phyloP scores from a whole-genome alignment of 2,329 filamentous ascomycete species.

The Clarireedia hainanense region DNA sequence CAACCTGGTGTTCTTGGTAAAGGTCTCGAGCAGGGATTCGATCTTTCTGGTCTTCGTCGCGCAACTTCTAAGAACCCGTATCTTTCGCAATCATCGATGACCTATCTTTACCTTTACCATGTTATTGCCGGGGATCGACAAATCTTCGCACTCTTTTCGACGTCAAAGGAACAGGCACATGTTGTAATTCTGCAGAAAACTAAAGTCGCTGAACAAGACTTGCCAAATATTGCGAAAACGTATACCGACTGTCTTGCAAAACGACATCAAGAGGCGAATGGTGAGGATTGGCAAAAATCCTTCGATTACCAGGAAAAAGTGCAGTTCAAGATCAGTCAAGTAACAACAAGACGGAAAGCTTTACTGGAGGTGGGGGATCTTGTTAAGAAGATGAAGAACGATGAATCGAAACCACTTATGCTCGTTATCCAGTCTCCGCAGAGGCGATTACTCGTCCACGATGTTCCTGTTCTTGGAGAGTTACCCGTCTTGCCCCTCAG shows the following conservation, averaged over 20 bases:
- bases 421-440: slow-evolving; percentile 89
- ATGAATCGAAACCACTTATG: slow-evolving; percentile 72
- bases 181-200: slow-evolving; percentile 81
- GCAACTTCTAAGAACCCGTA: slow-evolving; percentile 64
- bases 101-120: slow-evolving; percentile 89
- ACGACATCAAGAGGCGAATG: slow-evolving; percentile 56
- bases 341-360: slow-evolving; percentile 83
- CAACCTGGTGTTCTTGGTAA: slow-evolving; percentile 87
- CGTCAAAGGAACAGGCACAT: slow-evolving; percentile 68
- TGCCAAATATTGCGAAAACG: slow-evolving; percentile 85
- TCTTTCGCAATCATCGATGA: slow-evolving; percentile 64
- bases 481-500: slow-evolving; percentile 77
- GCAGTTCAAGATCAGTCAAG: slow-evolving; percentile 77
- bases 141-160: slow-evolving; percentile 90
- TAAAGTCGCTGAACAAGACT: slow-evolving; percentile 67
- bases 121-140: slow-evolving; percentile 85
- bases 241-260: slow-evolving; percentile 70
- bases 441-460: slow-evolving; percentile 69
- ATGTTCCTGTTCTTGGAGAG: slow-evolving; percentile 75
- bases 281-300: slow-evolving; percentile 67
- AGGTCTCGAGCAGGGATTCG: slow-evolving; percentile 89
- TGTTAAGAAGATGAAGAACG: slow-evolving; percentile 82
- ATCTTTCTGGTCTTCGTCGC: slow-evolving; percentile 67
- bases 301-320: slow-evolving; percentile 84
- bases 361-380: slow-evolving; percentile 81